A percentile compares a stretch with the other conserved stretches of the same genome.
phyloP scores from a whole-genome alignment of 2,329 filamentous ascomycete species.

The Pseudogymnoascus sp. region DNA sequence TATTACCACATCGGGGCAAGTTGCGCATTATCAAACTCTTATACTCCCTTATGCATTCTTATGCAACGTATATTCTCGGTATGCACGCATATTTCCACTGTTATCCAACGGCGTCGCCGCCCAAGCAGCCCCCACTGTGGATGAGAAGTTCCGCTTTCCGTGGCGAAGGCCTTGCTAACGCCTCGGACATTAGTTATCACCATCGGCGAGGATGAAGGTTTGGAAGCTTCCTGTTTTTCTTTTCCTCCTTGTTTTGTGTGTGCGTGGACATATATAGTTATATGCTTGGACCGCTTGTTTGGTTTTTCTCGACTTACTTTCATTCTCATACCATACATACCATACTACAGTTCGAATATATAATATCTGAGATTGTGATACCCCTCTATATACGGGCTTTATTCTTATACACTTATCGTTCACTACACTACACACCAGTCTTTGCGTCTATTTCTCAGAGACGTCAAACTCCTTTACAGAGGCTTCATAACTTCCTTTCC shows the following conservation, averaged over 20 bases:
- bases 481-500: neutral
- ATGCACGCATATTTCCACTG: neutral
- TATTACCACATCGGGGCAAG: neutral
- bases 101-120: neutral
- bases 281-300: neutral
- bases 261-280: neutral
- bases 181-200: neutral
- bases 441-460: neutral
- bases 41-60: neutral
- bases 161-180: neutral
- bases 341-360: neutral
- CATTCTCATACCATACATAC: neutral
- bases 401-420: neutral
- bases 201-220: neutral
- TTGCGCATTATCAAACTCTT: neutral
- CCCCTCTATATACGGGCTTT: neutral
- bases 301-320: neutral
- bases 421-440: neutral
- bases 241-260: neutral
- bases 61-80: neutral
- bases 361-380: conserved; percentile 1
- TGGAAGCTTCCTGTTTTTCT: neutral
- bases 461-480: neutral
- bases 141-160: neutral
- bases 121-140: neutral